phyloP scores from a whole-genome alignment of 495 filamentous ascomycete species.

The Penicillium steckii region DNA sequence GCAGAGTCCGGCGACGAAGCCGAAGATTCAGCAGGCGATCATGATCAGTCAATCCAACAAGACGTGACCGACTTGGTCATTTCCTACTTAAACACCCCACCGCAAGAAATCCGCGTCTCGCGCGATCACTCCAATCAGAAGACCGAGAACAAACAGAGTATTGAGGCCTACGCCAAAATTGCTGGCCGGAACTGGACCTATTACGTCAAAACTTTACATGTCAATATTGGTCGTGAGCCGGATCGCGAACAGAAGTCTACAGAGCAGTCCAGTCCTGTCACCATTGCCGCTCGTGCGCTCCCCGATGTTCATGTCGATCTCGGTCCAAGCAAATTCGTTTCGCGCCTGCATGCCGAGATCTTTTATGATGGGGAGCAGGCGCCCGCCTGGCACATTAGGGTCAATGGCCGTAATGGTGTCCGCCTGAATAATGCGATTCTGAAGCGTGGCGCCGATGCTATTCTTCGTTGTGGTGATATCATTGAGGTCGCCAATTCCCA shows the following conservation, averaged over 20 bases:
- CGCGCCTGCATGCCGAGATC: constrained; percentile 82
- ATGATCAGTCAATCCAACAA: constrained; percentile 53
- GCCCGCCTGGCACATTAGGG: constrained; percentile 72
- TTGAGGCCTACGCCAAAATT: constrained; percentile 91
- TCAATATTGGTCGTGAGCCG: constrained; percentile 82
- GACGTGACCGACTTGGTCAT: constrained; percentile 74
- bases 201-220: constrained; percentile 75
- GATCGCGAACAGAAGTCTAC: constrained; percentile 51
- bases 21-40: constrained; percentile 48
- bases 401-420: constrained; percentile 88
- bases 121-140: constrained; percentile 74
- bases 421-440: constrained; percentile 71
- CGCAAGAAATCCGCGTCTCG: constrained; percentile 63
- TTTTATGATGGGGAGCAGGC: constrained; percentile 67
- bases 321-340: constrained; percentile 89
- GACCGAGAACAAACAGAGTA: constrained; percentile 64
- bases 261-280: constrained; percentile 45
- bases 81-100: constrained; percentile 60
- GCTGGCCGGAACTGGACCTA: constrained; percentile 92
- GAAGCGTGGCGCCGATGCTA: constrained; percentile 60
- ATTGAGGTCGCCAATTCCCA: constrained; percentile 88
- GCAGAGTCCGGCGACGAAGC: constrained; percentile 42
- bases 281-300: constrained; percentile 45
- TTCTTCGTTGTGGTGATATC: constrained; percentile 78
- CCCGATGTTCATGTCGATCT: constrained; percentile 80